Evolutionary conservation across 164 flowering plant genomes (phyloP), one percentile per base, ranked within the genome.

Genomic region (Vitis vinifera): DNA sequence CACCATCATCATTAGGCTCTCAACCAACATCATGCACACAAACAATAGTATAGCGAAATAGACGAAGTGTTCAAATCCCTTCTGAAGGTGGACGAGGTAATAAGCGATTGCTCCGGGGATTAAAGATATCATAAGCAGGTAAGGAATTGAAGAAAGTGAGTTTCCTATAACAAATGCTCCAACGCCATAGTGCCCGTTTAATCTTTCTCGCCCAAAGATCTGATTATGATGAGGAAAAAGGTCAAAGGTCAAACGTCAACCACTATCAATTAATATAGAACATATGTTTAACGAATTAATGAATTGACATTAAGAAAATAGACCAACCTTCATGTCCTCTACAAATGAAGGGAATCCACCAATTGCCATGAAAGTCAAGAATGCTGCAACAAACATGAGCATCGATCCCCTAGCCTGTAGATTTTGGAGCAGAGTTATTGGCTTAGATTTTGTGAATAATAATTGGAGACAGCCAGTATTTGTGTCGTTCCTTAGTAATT

Each of bases 341-440:
- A 77, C 76, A 63, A 77, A 77, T 12, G 79, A 77, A 50, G 79
- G 79, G 53, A 77, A 77, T 12, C 79, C 79, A 9, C 76, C 76
- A 2, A 77, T 69, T 13, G 79, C 79, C 79, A 77, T 77, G 48
- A 77, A 59, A 10, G 79, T 73, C 64, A 76, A 59, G 67, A 72
- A 72, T 19, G 76, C 50, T 7, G 79, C 76, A 2, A 77, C 70
- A 64, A 77, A 73, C 64, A 69, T 59, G 16, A 72, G 68, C 73
- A 76, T 73, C 2, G 76, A 65, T 11, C 76, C 73, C 61, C 79
- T 72, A 64, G 76, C 76, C 79, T 76, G 73, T 19, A 56, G 15
- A 56, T 8, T 56, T 56, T 31, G 44, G 7, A 31, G 44, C 44
- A 31, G 44, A 31, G 44, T 31, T 6, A 31, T 6, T 31, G 44